Conservation (phyloP, 2,329 filamentous ascomycete species). For the Penicillium rolfsii region DNA sequence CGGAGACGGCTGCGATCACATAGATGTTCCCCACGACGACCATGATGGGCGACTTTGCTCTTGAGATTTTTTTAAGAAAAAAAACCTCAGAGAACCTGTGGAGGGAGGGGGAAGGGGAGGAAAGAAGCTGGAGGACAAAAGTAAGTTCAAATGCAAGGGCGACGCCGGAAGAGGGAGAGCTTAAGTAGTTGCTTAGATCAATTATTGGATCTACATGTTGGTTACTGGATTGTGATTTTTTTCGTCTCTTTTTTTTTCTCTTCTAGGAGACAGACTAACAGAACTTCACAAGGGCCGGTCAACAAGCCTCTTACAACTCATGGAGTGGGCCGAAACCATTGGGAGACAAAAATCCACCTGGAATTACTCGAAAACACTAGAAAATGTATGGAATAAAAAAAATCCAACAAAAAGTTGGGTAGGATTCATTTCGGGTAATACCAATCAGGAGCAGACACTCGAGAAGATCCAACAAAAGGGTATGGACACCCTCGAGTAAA, state of each 20-base stretch:
- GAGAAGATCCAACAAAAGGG: neutral
- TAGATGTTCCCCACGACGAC: constrained; percentile 59
- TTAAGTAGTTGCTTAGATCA: constrained; percentile 8
- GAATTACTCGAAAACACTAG: neutral
- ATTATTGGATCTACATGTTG: neutral
- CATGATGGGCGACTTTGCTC: constrained; percentile 24
- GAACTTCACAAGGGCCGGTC: neutral
- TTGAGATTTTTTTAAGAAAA: neutral
- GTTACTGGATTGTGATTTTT: neutral
- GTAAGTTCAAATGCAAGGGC: neutral
- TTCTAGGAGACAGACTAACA: neutral
- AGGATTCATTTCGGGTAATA: constrained; percentile 12
- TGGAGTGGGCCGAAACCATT: constrained; percentile 4
- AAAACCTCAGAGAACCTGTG: neutral
- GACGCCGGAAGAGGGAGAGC: constrained; percentile 5
- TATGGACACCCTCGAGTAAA: constrained; percentile 1
- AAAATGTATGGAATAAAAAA: neutral
- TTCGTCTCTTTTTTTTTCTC: no score
- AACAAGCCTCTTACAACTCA: constrained; percentile 1
- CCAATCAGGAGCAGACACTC: constrained; percentile 13
- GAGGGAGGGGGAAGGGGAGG: neutral
- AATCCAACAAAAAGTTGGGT: neutral
- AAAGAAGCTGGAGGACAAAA: neutral
- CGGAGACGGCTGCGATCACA: constrained; percentile 59
- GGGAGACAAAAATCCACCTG: neutral